Evolutionary conservation across 495 filamentous ascomycete genomes (phyloP).

Genomic region (Hypoxylon intermedium): DNA sequence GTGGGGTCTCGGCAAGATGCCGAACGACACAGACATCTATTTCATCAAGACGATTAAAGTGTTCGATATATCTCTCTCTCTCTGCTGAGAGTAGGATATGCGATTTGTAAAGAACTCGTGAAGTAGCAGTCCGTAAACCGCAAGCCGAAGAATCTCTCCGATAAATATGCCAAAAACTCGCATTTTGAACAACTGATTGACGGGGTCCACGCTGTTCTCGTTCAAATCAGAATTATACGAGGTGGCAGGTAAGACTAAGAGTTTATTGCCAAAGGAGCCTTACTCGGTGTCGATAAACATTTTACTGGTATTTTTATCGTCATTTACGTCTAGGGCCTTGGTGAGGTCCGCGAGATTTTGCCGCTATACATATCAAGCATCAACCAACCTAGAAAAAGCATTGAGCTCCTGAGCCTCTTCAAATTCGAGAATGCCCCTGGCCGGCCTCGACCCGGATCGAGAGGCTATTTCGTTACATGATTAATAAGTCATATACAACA

Average conservation of each 20-base stretch:
- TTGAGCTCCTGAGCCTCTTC: no score
- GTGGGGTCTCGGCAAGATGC: constrained; percentile 31
- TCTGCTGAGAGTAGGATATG: neutral
- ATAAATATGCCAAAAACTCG: neutral
- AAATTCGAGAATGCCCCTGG: no score
- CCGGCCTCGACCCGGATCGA: no score
- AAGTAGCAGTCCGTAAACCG: neutral
- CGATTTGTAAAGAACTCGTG: neutral
- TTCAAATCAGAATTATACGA: neutral
- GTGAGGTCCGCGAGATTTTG: neutral
- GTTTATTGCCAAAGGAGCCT: neutral
- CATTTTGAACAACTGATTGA: neutral
- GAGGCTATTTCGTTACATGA: no score
- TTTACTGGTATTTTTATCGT: neutral
- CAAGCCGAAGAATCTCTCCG: neutral
- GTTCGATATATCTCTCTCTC: neutral
- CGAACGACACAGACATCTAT: neutral
- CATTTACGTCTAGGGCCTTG: neutral
- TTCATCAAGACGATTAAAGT: neutral
- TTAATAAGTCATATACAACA: no score
- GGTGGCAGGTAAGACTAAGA: neutral
- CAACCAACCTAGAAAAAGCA: no score
- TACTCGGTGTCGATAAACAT: neutral
- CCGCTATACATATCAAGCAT: no score
- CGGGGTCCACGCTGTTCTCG: neutral